These are phyloP conservation scores for Citrullus mucosospermus DNA, from an alignment of 306 rosid genomes.

Conservation along the genomic window DNA sequence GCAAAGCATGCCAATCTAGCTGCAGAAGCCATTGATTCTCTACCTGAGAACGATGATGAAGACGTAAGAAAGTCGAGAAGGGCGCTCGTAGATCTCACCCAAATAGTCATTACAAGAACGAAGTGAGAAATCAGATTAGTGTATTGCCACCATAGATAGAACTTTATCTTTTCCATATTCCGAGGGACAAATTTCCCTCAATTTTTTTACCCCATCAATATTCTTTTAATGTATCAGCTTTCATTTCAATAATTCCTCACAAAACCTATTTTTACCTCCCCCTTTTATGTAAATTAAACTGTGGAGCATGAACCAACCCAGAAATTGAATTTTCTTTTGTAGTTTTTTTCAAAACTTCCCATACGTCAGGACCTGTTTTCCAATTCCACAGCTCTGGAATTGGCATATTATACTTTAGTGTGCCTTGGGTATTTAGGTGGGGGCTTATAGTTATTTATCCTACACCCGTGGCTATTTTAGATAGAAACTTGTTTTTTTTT, in stretches of 20 bases:
- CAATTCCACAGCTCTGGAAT: not conserved
- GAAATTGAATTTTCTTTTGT: not conserved
- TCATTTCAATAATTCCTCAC: not conserved
- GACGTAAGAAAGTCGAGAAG: constrained; percentile 72
- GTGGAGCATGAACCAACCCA: not conserved
- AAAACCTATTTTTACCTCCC: not conserved
- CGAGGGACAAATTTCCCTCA: constrained; percentile 4
- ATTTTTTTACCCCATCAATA: not conserved
- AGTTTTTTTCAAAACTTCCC: not conserved
- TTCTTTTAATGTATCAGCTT: not conserved
- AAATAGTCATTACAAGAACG: constrained; percentile 67
- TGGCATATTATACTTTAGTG: not conserved
- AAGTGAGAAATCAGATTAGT: constrained; percentile 27
- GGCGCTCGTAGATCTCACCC: constrained; percentile 78
- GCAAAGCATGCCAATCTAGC: constrained; percentile 72
- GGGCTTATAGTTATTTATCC: too few relatives aligned
- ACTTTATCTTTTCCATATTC: not conserved
- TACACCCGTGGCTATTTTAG: not conserved
- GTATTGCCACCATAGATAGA: not conserved
- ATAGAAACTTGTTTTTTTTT: too few relatives aligned
- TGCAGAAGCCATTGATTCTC: constrained; percentile 74
- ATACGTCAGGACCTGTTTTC: not conserved
- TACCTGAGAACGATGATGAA: constrained; percentile 52
- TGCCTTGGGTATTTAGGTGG: too few relatives aligned
- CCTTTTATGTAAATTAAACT: not conserved